phyloP scores from a whole-genome alignment of 1,284 basidiomycete genomes.

The Coniferiporia weirii region DNA sequence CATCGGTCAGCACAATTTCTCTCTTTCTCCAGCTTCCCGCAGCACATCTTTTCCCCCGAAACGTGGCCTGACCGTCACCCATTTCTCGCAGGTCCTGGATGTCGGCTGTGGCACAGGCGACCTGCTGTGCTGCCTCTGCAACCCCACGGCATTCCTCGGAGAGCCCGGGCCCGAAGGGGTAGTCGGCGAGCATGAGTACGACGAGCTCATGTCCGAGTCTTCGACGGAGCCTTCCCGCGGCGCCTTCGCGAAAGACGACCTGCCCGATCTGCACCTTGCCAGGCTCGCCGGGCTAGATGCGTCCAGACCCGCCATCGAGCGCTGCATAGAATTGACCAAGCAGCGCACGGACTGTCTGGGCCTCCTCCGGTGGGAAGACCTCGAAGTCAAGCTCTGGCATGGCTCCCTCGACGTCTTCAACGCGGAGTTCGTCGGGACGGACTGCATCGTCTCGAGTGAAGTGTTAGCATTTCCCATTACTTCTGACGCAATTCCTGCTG shows the following conservation, averaged over 20 bases:
- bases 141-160: slow-evolving; percentile 65
- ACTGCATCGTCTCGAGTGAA: slow-evolving; percentile 85
- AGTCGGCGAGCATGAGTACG: background rate
- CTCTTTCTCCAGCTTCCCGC: background rate
- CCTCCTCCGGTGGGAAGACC: slow-evolving; percentile 62
- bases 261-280: slow-evolving; percentile 54
- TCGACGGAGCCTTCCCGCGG: background rate
- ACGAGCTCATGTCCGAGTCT: background rate
- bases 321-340: slow-evolving; percentile 30
- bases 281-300: slow-evolving; percentile 69
- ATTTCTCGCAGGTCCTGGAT: slow-evolving; percentile 56
- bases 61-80: too few relatives aligned
- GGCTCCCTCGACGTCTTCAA: slow-evolving; percentile 80
- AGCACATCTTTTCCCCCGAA: too few relatives aligned
- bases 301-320: slow-evolving; percentile 41
- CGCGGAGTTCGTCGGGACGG: slow-evolving; percentile 63
- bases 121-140: slow-evolving; percentile 61
- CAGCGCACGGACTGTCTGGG: slow-evolving; percentile 9
- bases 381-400: slow-evolving; percentile 74
- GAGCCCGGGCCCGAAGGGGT: slow-evolving; percentile 22
- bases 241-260: slow-evolving; percentile 32
- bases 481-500: too few relatives aligned
- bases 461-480: slow-evolving; percentile 49
- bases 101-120: slow-evolving; percentile 78
- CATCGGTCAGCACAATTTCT: slow-evolving; percentile 40